Percentiles rank a stretch among this genome's conserved stretches.
phyloP scores from a whole-genome alignment of 139 green algal species.

The Closterium sp. region DNA sequence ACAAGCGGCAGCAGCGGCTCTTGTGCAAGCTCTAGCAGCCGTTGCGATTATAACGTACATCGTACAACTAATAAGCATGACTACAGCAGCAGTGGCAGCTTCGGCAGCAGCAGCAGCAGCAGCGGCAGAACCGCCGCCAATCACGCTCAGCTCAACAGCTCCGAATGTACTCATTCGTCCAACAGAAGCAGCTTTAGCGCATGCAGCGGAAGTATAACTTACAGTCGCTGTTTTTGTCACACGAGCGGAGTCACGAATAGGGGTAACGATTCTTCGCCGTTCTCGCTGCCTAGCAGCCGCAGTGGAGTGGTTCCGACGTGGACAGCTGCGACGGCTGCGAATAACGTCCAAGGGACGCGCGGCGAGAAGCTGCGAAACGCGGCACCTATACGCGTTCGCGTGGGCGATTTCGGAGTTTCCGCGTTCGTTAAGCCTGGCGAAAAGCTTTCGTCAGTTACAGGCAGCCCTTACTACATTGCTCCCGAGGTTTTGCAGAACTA shows the following conservation, averaged over 20 bases:
- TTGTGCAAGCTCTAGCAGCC: neutral
- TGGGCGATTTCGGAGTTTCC: neutral
- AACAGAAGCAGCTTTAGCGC: neutral
- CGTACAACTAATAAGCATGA: neutral
- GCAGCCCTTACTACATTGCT: neutral
- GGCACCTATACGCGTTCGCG: neutral
- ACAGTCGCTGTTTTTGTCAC: neutral
- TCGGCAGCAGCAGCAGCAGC: neutral
- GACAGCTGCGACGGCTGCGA: neutral
- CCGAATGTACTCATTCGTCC: neutral
- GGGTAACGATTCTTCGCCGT: neutral
- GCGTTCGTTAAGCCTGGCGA: neutral
- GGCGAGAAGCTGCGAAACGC: neutral
- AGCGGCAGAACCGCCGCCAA: neutral
- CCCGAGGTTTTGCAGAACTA: neutral
- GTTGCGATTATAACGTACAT: neutral
- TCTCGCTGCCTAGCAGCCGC: neutral
- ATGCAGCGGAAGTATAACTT: neutral
- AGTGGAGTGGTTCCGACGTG: neutral
- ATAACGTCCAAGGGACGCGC: neutral
- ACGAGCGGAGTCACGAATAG: neutral
- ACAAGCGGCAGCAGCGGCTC: neutral
- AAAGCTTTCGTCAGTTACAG: neutral
- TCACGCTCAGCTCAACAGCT: neutral
- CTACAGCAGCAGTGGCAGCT: neutral